Conservation (phyloP, 1,284 basidiomycete species). For the Ustilago curta region DNA sequence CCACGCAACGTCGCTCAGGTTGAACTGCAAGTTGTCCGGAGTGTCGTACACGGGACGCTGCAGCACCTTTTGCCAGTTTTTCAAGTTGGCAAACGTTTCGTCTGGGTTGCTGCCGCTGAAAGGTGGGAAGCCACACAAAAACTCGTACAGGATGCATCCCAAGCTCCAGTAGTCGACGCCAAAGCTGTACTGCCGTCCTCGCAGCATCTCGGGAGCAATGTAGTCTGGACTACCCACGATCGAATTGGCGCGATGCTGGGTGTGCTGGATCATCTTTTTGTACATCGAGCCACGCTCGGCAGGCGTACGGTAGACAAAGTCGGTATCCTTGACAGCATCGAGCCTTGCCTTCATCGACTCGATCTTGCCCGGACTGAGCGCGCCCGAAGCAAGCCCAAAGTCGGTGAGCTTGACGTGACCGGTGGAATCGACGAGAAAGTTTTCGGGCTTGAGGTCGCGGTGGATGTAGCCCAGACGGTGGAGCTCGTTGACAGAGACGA, state of each 20-base stretch:
- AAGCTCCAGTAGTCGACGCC: conserved; percentile 99
- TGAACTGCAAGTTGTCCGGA: conserved; percentile 96
- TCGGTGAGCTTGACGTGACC: conserved; percentile 99
- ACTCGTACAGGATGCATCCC: conserved; percentile 96
- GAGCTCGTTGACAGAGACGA: conserved; percentile 68
- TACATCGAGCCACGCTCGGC: conserved; percentile 95
- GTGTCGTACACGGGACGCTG: conserved; percentile 93
- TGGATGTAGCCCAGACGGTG: conserved; percentile 73
- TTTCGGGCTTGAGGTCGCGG: conserved; percentile 98
- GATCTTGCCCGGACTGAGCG: conserved; percentile 92
- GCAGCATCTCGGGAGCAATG: conserved; percentile 82
- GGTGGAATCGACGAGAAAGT: conserved; percentile 93
- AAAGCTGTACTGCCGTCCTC: conserved; percentile 92
- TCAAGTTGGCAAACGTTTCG: conserved; percentile 99
- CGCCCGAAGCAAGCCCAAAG: conserved; percentile 96
- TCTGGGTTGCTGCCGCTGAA: conserved; percentile 95
- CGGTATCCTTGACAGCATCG: conserved; percentile 94
- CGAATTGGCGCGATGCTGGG: conserved; percentile 90
- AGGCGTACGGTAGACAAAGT: conserved; percentile 89
- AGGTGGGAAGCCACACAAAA: conserved; percentile 89
- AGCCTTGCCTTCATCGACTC: conserved; percentile 95
- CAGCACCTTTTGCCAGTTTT: conserved; percentile 93
- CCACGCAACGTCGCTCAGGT: conserved; percentile 93
- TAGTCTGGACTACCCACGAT: conserved; percentile 99
- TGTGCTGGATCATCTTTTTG: conserved; percentile 88